Base-by-base conservation (phyloP, 2,329 filamentous ascomycete species). In the Ramularia endophylla region DNA sequence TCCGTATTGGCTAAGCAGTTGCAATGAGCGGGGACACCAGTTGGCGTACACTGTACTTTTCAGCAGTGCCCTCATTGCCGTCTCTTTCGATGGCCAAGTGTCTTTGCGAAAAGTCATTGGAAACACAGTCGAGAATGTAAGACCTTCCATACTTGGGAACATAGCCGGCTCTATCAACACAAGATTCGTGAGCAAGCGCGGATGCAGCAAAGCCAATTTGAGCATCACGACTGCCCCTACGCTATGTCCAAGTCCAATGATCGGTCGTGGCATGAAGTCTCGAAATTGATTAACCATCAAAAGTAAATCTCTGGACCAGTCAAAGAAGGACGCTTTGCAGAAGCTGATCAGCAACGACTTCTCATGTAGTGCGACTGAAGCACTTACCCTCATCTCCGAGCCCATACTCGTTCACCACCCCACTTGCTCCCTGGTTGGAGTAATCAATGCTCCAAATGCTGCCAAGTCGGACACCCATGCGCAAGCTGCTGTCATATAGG, bases 231-330 rank as follows among this genome's bases (percentile, higher is more conserved):
- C 78, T 48, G 74, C 87, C 53, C 89, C 89, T 69, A 92, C 87
- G 52, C 85, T 92, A 65, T 95, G 89, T 12, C 86, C 88, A 27
- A 95, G 64, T 40, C 85, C 88, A 47, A 94, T 65, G 16, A 95
- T 71, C 2, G 89, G 89, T 0, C 82, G 80, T 4, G 84, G 81
- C 75, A 89, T 86, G 47, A 83, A 70, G 8, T 74, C 68, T 33
- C 86, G 85, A 65, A 94, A 88, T 33, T 75, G 71, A 64, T 94
- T 94, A 67, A 89, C 75, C 63, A 94, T 74, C 6, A 6, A 25
- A 9, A 89, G 72, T 4, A 94, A 75, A 62, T 95, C 89, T 35
- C 88, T 79, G 34, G 84, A 68, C 61, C 89, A 80, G 65, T 95
- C 89, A 25, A 25, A 25, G 6, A 25, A 6, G 22, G 22, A 25